A percentile compares a stretch with the other conserved stretches of the same genome.
Conservation (phyloP, 345 rosid genomes). For the Microthlaspi erraticum region DNA sequence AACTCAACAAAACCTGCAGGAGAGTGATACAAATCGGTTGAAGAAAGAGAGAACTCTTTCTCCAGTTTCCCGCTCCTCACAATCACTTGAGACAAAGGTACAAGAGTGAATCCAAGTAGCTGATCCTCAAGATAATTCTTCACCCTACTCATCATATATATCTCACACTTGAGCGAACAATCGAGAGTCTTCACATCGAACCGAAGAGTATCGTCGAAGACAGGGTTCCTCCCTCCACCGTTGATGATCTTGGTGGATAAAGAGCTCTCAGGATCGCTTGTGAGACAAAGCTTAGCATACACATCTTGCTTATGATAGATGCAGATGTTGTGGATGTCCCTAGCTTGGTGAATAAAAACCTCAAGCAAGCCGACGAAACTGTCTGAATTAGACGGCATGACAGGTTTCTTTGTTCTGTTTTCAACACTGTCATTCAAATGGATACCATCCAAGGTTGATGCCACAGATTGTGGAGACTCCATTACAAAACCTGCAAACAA, state of each 20-base stretch:
- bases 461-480: constrained; percentile 97
- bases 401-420: constrained; percentile 47
- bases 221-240: constrained; percentile 98
- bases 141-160: constrained; percentile 98
- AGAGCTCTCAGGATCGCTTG: constrained; percentile 67
- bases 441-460: constrained; percentile 66
- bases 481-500: constrained; percentile 48
- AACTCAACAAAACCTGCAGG: constrained; percentile 92
- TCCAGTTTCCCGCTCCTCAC: constrained; percentile 69
- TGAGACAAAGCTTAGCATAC: constrained; percentile 92
- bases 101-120: constrained; percentile 85
- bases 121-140: constrained; percentile 97
- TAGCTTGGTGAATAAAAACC: constrained; percentile 85
- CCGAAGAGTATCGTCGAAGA: constrained; percentile 74
- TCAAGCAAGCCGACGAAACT: constrained; percentile 66
- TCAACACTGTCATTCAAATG: constrained; percentile 49
- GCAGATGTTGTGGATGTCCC: constrained; percentile 98
- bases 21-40: constrained; percentile 89
- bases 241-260: constrained; percentile 91
- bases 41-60: constrained; percentile 94
- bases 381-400: constrained; percentile 41
- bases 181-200: constrained; percentile 70
- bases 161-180: constrained; percentile 85
- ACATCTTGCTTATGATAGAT: constrained; percentile 99
- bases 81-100: constrained; percentile 86